Percentiles rank a stretch among this genome's conserved stretches.
Evolutionary conservation across 805 yeast genomes (phyloP).

Genomic region (Pichia phayaonensis): DNA sequence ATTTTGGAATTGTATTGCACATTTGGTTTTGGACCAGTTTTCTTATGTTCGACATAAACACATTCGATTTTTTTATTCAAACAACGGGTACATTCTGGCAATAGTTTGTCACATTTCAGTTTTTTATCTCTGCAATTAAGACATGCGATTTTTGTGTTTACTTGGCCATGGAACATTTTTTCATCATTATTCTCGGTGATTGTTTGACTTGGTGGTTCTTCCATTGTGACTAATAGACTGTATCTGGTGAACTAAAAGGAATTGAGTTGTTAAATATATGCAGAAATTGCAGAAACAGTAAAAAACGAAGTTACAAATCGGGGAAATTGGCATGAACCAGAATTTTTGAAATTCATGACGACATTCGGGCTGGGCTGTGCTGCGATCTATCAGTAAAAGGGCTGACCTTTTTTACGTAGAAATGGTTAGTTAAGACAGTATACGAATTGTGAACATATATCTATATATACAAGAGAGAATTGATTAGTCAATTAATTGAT

Average conservation of each 20-base stretch:
- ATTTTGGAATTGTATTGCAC: neutral
- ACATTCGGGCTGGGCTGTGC: no score
- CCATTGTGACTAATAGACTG: neutral
- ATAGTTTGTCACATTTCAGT: slow-evolving; percentile 24
- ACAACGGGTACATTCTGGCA: slow-evolving; percentile 24
- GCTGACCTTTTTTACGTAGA: no score
- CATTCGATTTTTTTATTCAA: slow-evolving; percentile 15
- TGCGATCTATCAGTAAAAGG: no score
- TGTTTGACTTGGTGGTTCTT: neutral
- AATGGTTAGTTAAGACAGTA: neutral
- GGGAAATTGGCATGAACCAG: no score
- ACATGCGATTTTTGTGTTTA: slow-evolving; percentile 25
- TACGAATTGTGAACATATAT: neutral
- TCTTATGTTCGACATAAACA: slow-evolving; percentile 21
- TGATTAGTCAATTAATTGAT: neutral
- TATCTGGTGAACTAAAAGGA: no score
- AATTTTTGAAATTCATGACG: no score
- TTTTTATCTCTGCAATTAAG: slow-evolving; percentile 25
- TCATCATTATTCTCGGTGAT: neutral
- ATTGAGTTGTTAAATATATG: no score
- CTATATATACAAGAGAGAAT: neutral
- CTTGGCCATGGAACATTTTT: slow-evolving; percentile 1
- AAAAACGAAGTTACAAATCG: no score
- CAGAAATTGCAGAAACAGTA: no score
- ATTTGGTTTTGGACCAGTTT: slow-evolving; percentile 27